phyloP scores from a whole-genome alignment of 2,329 filamentous ascomycete genomes.

The Zopfia rhizophila region DNA sequence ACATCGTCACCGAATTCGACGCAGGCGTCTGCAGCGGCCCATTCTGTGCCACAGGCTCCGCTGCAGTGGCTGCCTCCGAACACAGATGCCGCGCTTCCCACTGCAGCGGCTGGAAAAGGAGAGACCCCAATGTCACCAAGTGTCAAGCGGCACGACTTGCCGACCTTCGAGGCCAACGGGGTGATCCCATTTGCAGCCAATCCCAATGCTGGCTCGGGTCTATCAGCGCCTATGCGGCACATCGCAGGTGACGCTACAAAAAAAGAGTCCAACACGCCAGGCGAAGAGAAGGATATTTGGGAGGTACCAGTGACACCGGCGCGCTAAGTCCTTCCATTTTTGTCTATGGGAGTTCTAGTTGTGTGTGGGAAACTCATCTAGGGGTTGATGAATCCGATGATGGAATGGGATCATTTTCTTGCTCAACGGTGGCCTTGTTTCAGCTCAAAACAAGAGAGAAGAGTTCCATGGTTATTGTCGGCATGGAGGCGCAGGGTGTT shows the following conservation, averaged over 20 bases:
- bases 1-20: conserved; percentile 4
- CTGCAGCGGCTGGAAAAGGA: conserved; percentile 1
- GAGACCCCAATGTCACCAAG: conserved; percentile 38
- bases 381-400: no score
- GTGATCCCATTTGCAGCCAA: conserved; percentile 46
- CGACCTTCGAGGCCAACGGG: conserved; percentile 59
- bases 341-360: background rate
- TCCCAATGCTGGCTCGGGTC: conserved; percentile 38
- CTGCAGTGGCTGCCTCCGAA: conserved; percentile 48
- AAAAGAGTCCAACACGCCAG: conserved; percentile 11
- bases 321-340: conserved; percentile 21
- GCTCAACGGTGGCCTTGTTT: no score
- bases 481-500: conserved; percentile 6
- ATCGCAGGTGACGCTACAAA: background rate
- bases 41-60: conserved; percentile 25
- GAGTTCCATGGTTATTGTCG: conserved; percentile 7
- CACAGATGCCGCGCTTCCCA: conserved; percentile 30
- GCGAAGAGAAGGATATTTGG: conserved; percentile 49
- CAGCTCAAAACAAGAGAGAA: no score
- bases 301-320: conserved; percentile 58
- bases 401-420: no score
- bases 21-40: background rate
- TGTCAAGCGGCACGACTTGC: conserved; percentile 56
- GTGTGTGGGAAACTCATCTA: no score
- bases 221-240: conserved; percentile 36